Evolutionary conservation across 345 rosid genomes (phyloP).

Genomic region (Erodium maritimum): DNA sequence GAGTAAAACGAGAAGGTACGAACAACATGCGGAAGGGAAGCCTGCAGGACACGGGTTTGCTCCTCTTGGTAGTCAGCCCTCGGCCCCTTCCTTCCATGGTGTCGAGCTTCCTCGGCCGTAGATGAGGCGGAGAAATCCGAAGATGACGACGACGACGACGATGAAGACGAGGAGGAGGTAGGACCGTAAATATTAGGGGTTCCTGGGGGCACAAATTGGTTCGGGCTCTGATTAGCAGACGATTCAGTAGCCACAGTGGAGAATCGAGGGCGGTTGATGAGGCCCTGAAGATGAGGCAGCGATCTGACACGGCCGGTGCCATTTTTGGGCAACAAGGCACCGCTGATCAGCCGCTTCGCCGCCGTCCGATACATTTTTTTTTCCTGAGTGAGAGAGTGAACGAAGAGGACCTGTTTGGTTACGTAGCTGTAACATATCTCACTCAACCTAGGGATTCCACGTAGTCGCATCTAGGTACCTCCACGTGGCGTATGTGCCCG

Average conservation of each 20-base stretch:
- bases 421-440: too few relatives aligned
- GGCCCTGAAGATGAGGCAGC: constrained; percentile 10
- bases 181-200: constrained; percentile 26
- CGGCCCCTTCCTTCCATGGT: constrained; percentile 32
- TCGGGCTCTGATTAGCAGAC: constrained; percentile 17
- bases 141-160: constrained; percentile 21
- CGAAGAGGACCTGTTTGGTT: constrained; percentile 1
- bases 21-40: constrained; percentile 82
- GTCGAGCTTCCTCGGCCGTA: constrained; percentile 25
- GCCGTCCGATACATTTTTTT: constrained; percentile 51
- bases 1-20: constrained; percentile 5
- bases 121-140: constrained; percentile 17
- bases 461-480: too few relatives aligned
- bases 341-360: constrained; percentile 30
- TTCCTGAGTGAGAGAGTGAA: constrained; percentile 8
- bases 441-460: too few relatives aligned
- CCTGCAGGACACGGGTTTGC: constrained; percentile 64
- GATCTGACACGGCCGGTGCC: constrained; percentile 12
- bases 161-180: constrained; percentile 14
- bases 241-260: constrained; percentile 28
- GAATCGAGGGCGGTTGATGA: constrained; percentile 19
- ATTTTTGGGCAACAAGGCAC: constrained; percentile 8
- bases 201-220: constrained; percentile 7
- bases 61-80: constrained; percentile 51
- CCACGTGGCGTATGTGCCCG: too few relatives aligned